Percentiles rank a stretch among this genome's conserved stretches.
These are phyloP conservation scores for Pleoardoris graminearum DNA, from an alignment of 2,329 filamentous ascomycete species.

Conservation along the genomic window DNA sequence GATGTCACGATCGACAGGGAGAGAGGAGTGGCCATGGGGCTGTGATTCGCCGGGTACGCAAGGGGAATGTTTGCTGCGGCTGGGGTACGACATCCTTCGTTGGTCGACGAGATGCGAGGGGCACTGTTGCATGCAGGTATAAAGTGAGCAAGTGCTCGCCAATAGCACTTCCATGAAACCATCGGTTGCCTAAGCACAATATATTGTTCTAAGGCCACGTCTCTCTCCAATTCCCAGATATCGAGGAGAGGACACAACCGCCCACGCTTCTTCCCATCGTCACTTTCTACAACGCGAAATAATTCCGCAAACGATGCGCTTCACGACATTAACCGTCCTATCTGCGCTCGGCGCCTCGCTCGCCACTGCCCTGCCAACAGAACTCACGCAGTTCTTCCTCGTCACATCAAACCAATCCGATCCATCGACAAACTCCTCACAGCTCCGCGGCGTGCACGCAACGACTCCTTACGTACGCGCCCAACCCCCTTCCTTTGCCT, in stretches of 20 bases:
- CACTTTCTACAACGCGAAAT: no score
- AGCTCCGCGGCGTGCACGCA: slow-evolving; percentile 42
- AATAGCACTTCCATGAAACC: neutral
- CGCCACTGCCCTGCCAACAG: slow-evolving; percentile 12
- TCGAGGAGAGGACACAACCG: no score
- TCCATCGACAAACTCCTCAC: slow-evolving; percentile 30
- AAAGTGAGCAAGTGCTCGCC: neutral
- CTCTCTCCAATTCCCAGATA: no score
- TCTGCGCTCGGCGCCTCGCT: slow-evolving; percentile 8
- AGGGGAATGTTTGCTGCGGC: neutral
- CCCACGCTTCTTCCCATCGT: no score
- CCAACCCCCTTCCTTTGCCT: neutral
- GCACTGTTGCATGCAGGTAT: slow-evolving; percentile 9
- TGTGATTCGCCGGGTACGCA: neutral
- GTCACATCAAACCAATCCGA: slow-evolving; percentile 43
- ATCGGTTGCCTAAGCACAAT: neutral
- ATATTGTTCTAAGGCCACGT: no score
- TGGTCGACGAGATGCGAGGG: neutral
- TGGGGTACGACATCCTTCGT: slow-evolving; percentile 1
- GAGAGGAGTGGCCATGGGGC: neutral
- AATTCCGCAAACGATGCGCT: slow-evolving; percentile 15
- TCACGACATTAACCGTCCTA: slow-evolving; percentile 15
- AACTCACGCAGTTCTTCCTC: slow-evolving; percentile 42
- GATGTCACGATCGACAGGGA: slow-evolving; percentile 14
- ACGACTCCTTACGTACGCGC: slow-evolving; percentile 42